Evolutionary conservation across 176 grass and related monocot genomes (phyloP).

Genomic region (Raddia distichophylla): DNA sequence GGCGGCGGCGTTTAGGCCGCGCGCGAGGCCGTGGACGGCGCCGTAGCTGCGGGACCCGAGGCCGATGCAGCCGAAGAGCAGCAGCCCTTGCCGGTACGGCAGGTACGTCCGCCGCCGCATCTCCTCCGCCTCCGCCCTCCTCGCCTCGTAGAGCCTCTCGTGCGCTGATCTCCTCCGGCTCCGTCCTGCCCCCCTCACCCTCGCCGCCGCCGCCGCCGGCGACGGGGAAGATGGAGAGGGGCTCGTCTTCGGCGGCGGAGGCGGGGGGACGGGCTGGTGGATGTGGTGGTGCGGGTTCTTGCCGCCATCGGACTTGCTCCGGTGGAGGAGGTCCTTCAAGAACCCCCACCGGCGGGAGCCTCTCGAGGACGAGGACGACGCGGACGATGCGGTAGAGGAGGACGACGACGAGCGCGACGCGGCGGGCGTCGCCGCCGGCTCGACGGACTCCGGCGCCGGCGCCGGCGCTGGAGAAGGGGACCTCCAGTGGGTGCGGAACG

Average conservation of each 20-base stretch:
- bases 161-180: slow-evolving; percentile 60
- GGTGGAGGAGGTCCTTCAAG: slow-evolving; percentile 88
- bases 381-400: slow-evolving; percentile 49
- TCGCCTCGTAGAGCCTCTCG: slow-evolving; percentile 80
- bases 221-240: slow-evolving; percentile 6
- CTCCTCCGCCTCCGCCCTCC: slow-evolving; percentile 81
- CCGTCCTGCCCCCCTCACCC: background rate
- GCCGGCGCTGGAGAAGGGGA: background rate
- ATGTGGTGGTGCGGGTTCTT: slow-evolving; percentile 9
- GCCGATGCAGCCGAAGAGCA: slow-evolving; percentile 77
- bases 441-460: background rate
- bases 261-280: background rate
- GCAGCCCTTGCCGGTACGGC: slow-evolving; percentile 84
- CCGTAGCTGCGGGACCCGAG: slow-evolving; percentile 68
- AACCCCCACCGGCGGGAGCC: slow-evolving; percentile 84
- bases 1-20: slow-evolving; percentile 54
- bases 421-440: slow-evolving; percentile 13
- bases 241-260: background rate
- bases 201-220: background rate
- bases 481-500: slow-evolving; percentile 62
- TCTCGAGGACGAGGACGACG: slow-evolving; percentile 47
- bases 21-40: slow-evolving; percentile 65
- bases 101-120: slow-evolving; percentile 93
- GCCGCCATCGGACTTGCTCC: slow-evolving; percentile 84
- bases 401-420: slow-evolving; percentile 55